phyloP scores from a whole-genome alignment of 1,139 yeast species.

The Geotrichum aggregatum region DNA sequence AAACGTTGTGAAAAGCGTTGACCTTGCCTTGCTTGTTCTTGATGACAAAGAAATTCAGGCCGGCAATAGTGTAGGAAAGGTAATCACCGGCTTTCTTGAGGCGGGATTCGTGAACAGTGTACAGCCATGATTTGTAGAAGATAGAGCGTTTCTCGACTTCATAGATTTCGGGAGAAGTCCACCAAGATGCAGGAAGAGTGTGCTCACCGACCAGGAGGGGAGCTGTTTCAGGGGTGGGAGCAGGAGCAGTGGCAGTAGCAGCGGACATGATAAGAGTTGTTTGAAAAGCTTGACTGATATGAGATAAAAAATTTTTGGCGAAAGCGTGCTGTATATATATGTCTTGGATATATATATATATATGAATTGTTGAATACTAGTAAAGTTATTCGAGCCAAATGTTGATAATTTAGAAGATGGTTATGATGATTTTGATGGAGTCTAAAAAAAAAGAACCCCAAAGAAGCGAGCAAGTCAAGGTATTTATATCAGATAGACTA shows the following conservation, averaged over 20 bases:
- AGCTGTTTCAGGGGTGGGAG: neutral
- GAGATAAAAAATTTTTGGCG: neutral
- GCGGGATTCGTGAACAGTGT: conserved; percentile 48
- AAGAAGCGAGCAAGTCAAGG: no score
- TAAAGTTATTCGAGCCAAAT: no score
- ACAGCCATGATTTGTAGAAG: conserved; percentile 55
- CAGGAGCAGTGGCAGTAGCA: conserved; percentile 2
- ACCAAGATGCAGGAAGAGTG: conserved; percentile 63
- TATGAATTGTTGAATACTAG: no score
- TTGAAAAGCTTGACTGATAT: no score
- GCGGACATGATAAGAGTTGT: conserved; percentile 8
- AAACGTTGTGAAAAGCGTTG: conserved; percentile 59
- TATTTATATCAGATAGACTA: no score
- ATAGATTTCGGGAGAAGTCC: conserved; percentile 55
- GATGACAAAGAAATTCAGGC: conserved; percentile 54
- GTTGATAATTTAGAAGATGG: no score
- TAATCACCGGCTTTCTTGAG: conserved; percentile 57
- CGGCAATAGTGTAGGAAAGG: conserved; percentile 48
- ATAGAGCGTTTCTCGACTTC: conserved; percentile 56
- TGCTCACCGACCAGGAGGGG: conserved; percentile 43
- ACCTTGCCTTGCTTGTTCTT: conserved; percentile 49
- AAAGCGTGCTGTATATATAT: no score
- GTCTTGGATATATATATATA: no score
- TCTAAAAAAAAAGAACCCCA: no score
- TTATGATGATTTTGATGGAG: no score